These are phyloP conservation scores for Exophiala phaeomuriformis DNA, from an alignment of 2,329 filamentous ascomycete species.

Conservation along the genomic window DNA sequence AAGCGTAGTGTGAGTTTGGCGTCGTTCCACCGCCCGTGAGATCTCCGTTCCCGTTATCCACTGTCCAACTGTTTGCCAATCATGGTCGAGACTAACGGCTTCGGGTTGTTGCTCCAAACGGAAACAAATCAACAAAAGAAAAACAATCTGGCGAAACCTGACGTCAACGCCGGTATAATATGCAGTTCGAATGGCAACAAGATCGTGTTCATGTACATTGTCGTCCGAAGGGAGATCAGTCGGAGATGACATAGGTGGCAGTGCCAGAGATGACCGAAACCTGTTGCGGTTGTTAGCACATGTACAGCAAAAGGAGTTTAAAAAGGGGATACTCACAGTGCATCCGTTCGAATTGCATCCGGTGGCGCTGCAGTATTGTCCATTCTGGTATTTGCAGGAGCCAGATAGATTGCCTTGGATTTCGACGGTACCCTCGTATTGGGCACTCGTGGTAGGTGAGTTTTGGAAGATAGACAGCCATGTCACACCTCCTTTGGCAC, in stretches of 20 bases:
- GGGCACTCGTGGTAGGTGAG: constrained; percentile 60
- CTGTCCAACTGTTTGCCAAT: constrained; percentile 6
- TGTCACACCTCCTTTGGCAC: constrained; percentile 56
- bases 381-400: constrained; percentile 59
- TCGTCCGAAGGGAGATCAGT: constrained; percentile 10
- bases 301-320: neutral
- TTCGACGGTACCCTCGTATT: constrained; percentile 71
- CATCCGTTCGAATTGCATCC: constrained; percentile 57
- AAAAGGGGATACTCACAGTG: constrained; percentile 58
- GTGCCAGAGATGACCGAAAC: constrained; percentile 45
- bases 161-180: constrained; percentile 22
- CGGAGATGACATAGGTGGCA: constrained; percentile 43
- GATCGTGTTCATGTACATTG: constrained; percentile 20
- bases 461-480: constrained; percentile 85
- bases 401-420: constrained; percentile 60
- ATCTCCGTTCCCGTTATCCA: neutral
- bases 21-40: neutral
- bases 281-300: constrained; percentile 30
- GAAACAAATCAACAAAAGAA: constrained; percentile 14
- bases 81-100: constrained; percentile 3
- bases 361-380: constrained; percentile 51
- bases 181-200: constrained; percentile 18
- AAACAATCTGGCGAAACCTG: constrained; percentile 6
- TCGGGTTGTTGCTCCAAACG: neutral
- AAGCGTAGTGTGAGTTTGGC: neutral